Base-by-base conservation (phyloP, 2,329 filamentous ascomycete species). In the Calonectria pteridis region DNA sequence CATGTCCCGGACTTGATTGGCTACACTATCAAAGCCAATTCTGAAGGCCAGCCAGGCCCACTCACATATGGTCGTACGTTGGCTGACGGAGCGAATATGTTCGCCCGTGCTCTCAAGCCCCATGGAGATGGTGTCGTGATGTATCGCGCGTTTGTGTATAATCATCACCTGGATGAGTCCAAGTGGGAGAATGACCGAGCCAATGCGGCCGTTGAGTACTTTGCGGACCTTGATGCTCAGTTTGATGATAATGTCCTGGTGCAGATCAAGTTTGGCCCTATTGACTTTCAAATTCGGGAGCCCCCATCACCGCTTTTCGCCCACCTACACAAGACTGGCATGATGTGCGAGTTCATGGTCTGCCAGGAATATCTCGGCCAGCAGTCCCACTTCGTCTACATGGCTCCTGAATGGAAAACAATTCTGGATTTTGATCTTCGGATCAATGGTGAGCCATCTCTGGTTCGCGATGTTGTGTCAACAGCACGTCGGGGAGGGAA, bases 331-430 rank as follows among this genome's bases (percentile, higher is more conserved):
- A 59, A 59, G 33, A 59, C 55, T 9, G 55, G 55, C 4, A 23
- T 59, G 6, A 59, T 59, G 55, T 59, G 55, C 16, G 55, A 59
- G n/a, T 59, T 59, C 20, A 59, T 59, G 55, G 55, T 59, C n/a
- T 59, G 55, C 14, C 55, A 59, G 20, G 55, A 59, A 26, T 59
- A 59, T 7, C 55, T 59, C 3, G 55, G 55, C 3, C 55, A 59
- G 11, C 55, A 59, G 20, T 59, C 55, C 1, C 55, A 59, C 14
- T 59, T 26, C 9, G 55, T 59, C 1, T 59, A 59, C 33, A 59
- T 59, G 55, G 55, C 55, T 1, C 55, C 55, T 7, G 55, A 59
- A 26, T 59, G 55, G 55, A 59, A 59, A 6, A 59, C 55, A 9
- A 59, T 59, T n/a, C 23, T 59, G 13, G 55, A 59, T 28, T 59